These are phyloP conservation scores for Penicillium sp. DNA, from an alignment of 2,329 filamentous ascomycete species.

Conservation along the genomic window DNA sequence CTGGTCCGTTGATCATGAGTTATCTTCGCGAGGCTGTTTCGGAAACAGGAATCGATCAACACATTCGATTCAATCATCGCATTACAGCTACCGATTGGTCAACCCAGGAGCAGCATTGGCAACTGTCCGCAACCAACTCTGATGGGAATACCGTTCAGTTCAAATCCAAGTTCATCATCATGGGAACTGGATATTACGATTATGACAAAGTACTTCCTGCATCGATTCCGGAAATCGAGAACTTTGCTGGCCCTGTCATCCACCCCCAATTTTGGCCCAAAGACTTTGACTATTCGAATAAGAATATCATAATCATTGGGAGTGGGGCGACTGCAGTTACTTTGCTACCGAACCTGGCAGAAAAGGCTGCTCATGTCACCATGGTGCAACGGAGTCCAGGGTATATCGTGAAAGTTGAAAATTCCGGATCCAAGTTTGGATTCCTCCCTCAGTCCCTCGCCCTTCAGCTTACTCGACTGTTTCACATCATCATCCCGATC, in stretches of 20 bases:
- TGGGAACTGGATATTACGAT: slow-evolving; percentile 71
- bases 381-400: slow-evolving; percentile 77
- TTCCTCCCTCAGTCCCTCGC: not conserved
- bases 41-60: slow-evolving; percentile 54
- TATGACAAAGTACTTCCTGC: slow-evolving; percentile 64
- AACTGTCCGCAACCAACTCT: slow-evolving; percentile 41
- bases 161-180: slow-evolving; percentile 53
- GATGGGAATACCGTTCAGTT: slow-evolving; percentile 22
- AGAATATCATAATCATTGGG: slow-evolving; percentile 71
- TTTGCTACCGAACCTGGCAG: slow-evolving; percentile 67
- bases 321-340: slow-evolving; percentile 78
- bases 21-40: slow-evolving; percentile 57
- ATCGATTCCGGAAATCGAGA: slow-evolving; percentile 66
- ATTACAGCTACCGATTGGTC: slow-evolving; percentile 57
- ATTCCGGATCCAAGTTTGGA: not conserved
- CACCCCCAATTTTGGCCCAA: slow-evolving; percentile 76
- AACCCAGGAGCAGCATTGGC: slow-evolving; percentile 56
- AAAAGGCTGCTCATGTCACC: slow-evolving; percentile 67
- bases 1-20: slow-evolving; percentile 52
- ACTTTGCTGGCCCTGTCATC: slow-evolving; percentile 63
- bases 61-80: slow-evolving; percentile 56
- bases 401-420: slow-evolving; percentile 60
- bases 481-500: slow-evolving; percentile 44
- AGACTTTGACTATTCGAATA: slow-evolving; percentile 64
- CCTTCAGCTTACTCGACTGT: not conserved